Base-by-base conservation (phyloP, 345 rosid species). In the Noccaea caerulescens region DNA sequence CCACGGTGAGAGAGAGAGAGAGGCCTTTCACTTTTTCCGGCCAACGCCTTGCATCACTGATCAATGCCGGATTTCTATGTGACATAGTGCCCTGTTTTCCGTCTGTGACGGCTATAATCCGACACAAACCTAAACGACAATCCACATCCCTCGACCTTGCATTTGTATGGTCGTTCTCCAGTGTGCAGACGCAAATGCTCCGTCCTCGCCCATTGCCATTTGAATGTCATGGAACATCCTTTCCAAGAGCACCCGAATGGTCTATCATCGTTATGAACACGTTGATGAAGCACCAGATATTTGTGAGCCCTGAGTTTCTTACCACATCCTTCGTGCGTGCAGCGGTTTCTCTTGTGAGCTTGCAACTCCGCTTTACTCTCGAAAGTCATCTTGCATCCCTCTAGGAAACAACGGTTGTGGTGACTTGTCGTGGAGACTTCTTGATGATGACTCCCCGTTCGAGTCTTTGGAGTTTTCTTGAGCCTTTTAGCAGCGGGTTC, bases 181-280 rank as follows among this genome's bases (percentile, higher is more conserved):
- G 97, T 94, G 78, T 94, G 99, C 66, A 94, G 86, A 55, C 99
- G 82, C 54, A 91, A 80, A 80, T 94, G 99, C 83, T 94, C 99
- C 0, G 96, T 94, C 84, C 99, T 88, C 10, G 99, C 99, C 99
- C 99, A 94, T 5, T 91, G 96, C 99, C 99, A 94, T 83, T 94
- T 91, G 84, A 94, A 94, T 5, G 93, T 80, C 97, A 84, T 86
- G n/a, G 83, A 46, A 63, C 99, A 94, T 20, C 91, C 99, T 72
- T 91, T 71, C 98, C 96, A 94, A 0, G 93, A 86, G 73, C 99
- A 94, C 68, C 75, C 83, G 45, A 88, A 86, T 9, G 99, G 99
- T 77, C 97, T 79, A 5, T 87, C 87, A 65, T 91, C 97, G 23
- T 86, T 93, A 10, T 94, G 99, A 50, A 94, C 99, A 4, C 97